Base-by-base conservation (phyloP, 2,329 filamentous ascomycete genomes). In the Phaeosphaeriaceae sp. region DNA sequence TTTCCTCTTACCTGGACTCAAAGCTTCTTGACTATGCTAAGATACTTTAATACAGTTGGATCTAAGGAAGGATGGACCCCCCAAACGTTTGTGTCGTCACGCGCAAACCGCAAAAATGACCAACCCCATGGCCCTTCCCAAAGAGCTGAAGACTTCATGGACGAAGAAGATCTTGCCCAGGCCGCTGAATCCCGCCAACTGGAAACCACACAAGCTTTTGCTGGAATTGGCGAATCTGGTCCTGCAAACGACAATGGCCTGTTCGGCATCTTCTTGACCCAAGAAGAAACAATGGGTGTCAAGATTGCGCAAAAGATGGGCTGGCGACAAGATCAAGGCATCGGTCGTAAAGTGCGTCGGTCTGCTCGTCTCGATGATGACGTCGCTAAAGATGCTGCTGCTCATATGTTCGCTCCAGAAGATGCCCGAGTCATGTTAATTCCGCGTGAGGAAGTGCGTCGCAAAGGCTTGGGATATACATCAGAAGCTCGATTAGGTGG, bases 11-110 rank as follows among this genome's bases (percentile, higher is more conserved):
- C 15, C 47, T 48, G 63, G 54, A 50, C 58, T 41, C 47, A 59
- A 58, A 61, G 58, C 58, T 67, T 68, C 66, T 71, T 68, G 66
- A 71, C 67, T 71, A 63, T 67, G 55, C 67, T 56, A 73, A 93
- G 90, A 61, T 97, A 97, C 76, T 97, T 94, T 77, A 99, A 99
- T 72, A 96, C 92, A 4, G 94, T 97, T 61, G 94, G 94, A 44
- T 97, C 93, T 48, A 97, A 97, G 74, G 93, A 99, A 80, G 94
- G 94, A 77, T 99, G 93, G 93, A 87, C 90, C 0, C 94, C 94
- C 2, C 87, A 90, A 17, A 88, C 90, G 0, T 99, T 97, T 72
- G 87, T 96, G 8, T 97, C 93, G 6, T 97, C 92, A 42, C 88
- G 94, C 18, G 78, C 84, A 32, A 90, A 90, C 64, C 88, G 92